Conservation (phyloP, 345 rosid genomes). For the Iberis pinnata region DNA sequence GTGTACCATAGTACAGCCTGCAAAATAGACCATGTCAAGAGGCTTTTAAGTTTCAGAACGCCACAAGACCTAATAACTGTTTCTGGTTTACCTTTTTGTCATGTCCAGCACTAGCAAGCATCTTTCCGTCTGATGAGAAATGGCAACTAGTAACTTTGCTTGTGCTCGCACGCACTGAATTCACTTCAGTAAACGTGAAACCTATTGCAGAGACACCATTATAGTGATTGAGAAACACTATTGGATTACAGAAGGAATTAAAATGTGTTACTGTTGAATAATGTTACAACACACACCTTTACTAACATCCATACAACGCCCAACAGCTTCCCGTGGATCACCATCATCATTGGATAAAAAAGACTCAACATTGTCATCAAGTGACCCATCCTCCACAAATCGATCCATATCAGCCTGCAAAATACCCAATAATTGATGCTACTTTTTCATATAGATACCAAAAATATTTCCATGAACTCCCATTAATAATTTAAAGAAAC, state of each 20-base stretch:
- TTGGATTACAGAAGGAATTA: slow-evolving; percentile 13
- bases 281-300: slow-evolving; percentile 27
- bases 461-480: not conserved
- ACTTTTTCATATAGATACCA: not conserved
- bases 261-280: not conserved
- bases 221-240: slow-evolving; percentile 10
- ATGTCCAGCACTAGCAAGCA: slow-evolving; percentile 96
- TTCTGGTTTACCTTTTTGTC: slow-evolving; percentile 67
- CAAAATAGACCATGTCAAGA: slow-evolving; percentile 17
- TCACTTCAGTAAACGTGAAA: slow-evolving; percentile 61
- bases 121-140: slow-evolving; percentile 94
- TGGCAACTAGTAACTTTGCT: slow-evolving; percentile 80
- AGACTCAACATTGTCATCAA: slow-evolving; percentile 94
- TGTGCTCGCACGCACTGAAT: slow-evolving; percentile 66
- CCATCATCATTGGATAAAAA: slow-evolving; percentile 85
- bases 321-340: slow-evolving; percentile 73
- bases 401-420: slow-evolving; percentile 96
- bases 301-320: slow-evolving; percentile 80
- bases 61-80: slow-evolving; percentile 1
- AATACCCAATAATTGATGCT: not conserved
- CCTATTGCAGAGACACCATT: slow-evolving; percentile 38
- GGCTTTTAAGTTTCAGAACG: slow-evolving; percentile 12
- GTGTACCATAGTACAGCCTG: slow-evolving; percentile 90
- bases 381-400: slow-evolving; percentile 90
- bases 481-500: slow-evolving; percentile 26